Evolutionary conservation across 139 green algal genomes (phyloP).

Genomic region (Pedinophyceae sp.): DNA sequence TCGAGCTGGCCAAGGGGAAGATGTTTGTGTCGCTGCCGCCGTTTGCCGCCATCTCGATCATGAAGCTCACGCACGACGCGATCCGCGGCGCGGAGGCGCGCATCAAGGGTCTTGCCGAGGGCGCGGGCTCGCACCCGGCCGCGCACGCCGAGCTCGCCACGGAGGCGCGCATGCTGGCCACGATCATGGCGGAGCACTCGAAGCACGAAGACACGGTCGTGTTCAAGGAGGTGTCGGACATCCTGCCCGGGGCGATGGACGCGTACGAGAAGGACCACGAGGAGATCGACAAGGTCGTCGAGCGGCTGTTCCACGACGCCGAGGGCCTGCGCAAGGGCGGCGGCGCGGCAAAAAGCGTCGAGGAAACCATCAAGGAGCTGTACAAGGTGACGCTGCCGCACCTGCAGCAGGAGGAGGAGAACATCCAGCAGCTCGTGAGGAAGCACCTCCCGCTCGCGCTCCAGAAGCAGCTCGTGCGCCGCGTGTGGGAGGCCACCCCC

Average conservation of each 20-base stretch:
- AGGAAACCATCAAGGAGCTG: too few relatives aligned
- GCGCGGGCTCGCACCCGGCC: too few relatives aligned
- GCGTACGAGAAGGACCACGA: not conserved
- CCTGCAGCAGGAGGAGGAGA: constrained; percentile 22
- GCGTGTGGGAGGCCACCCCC: constrained; percentile 16
- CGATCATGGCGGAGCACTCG: constrained; percentile 14
- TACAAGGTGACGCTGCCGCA: constrained; percentile 5
- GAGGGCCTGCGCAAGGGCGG: too few relatives aligned
- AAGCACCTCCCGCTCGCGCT: constrained; percentile 22
- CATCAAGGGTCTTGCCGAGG: too few relatives aligned
- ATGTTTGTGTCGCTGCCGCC: constrained; percentile 9
- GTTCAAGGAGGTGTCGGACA: constrained; percentile 1
- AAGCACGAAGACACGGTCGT: constrained; percentile 16
- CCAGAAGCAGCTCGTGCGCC: constrained; percentile 19
- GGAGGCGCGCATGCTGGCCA: too few relatives aligned
- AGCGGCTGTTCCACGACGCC: not conserved
- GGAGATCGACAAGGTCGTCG: not conserved
- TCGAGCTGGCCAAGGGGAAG: constrained; percentile 1
- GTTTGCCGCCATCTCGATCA: constrained; percentile 8
- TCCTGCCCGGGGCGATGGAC: not conserved
- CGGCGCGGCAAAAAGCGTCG: too few relatives aligned
- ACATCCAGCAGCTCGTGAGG: constrained; percentile 20
- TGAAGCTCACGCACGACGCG: constrained; percentile 19
- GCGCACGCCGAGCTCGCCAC: too few relatives aligned
- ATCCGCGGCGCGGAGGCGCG: constrained; percentile 6